phyloP scores from a whole-genome alignment of 2,329 filamentous ascomycete species.

The Colletotrichum chrysophilum region DNA sequence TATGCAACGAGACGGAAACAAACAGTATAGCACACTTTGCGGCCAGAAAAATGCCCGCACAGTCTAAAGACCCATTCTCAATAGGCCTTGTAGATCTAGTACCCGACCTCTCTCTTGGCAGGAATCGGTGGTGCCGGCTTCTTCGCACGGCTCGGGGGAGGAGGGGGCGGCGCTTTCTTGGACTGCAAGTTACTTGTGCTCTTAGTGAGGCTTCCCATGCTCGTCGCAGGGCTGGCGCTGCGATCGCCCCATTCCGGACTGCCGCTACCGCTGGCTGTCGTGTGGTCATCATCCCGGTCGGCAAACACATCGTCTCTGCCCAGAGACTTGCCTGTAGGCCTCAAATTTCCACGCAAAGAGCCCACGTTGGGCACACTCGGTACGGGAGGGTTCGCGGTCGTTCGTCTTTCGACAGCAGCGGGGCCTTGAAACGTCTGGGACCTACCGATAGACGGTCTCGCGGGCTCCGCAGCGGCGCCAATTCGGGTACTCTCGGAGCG shows the following conservation, averaged over 20 bases:
- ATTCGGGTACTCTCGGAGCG: conserved; percentile 17
- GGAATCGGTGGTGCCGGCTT: conserved; percentile 57
- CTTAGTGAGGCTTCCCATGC: conserved; percentile 57
- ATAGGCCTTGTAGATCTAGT: conserved; percentile 23
- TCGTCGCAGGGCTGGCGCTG: conserved; percentile 61
- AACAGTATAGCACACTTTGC: neutral
- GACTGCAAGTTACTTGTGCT: conserved; percentile 37
- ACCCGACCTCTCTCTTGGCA: conserved; percentile 34
- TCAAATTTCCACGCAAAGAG: conserved; percentile 46
- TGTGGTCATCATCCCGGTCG: conserved; percentile 54
- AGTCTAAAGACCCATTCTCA: neutral
- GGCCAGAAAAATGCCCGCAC: neutral
- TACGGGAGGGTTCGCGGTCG: conserved; percentile 2
- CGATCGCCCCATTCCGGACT: conserved; percentile 57
- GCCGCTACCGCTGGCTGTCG: conserved; percentile 53
- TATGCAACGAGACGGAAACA: conserved; percentile 3
- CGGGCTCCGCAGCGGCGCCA: conserved; percentile 36
- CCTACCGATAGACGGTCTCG: conserved; percentile 41
- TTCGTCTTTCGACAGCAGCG: conserved; percentile 19
- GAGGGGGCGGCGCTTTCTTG: conserved; percentile 50
- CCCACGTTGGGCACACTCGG: conserved; percentile 32
- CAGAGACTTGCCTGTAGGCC: conserved; percentile 46
- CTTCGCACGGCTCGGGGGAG: conserved; percentile 53
- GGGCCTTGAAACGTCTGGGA: conserved; percentile 44
- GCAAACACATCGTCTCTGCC: conserved; percentile 50